Evolutionary conservation across 306 rosid genomes (phyloP), one percentile per base, ranked within the genome.

Genomic region (Prinsepia uniflora): DNA sequence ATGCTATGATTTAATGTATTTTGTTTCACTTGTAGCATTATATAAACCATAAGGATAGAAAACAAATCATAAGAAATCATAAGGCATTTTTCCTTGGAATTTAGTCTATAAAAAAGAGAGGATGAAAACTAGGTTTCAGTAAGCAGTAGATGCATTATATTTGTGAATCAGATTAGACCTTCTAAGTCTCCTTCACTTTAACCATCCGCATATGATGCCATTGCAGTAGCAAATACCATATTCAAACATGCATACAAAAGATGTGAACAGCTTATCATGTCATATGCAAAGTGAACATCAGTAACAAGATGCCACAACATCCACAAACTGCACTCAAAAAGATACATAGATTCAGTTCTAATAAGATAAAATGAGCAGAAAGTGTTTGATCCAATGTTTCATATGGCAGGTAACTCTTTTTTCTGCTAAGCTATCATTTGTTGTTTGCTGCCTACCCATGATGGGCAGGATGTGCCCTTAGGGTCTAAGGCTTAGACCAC

Each of bases 251-350:
- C 10, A 52, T n/a, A n/a, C 22, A 52, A 7, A 52, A 57, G 22
- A 57, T 22, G 40, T 20, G 24, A 57, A 40, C 13, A 18, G 48
- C 72, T 68, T 10, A 36, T 3, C 48, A 10, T 24, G 11, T 50
- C 61, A 52, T 36, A 50, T 49, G 61, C 59, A 67, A 50, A 7
- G 13, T 52, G 40, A 42, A 54, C 4, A 68, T 53, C 60, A 67
- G 50, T 13, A 18, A 68, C 40, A 5, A 56, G 39, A 68, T 12
- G 6, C 62, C 22, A 2, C 14, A 7, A 68, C 39, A 42, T 18
- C 39, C 72, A 50, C 11, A 14, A 52, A 10, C 62, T 39, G 40
- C 41, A 13, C 43, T 36, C 6, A 17, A 30, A 60, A 36, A 60
- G 65, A 36, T 15, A 5, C 14, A 4, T 3, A 60, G 44, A 60